Evolutionary conservation across 306 rosid genomes (phyloP).

Genomic region (Acacia melanoxylon): DNA sequence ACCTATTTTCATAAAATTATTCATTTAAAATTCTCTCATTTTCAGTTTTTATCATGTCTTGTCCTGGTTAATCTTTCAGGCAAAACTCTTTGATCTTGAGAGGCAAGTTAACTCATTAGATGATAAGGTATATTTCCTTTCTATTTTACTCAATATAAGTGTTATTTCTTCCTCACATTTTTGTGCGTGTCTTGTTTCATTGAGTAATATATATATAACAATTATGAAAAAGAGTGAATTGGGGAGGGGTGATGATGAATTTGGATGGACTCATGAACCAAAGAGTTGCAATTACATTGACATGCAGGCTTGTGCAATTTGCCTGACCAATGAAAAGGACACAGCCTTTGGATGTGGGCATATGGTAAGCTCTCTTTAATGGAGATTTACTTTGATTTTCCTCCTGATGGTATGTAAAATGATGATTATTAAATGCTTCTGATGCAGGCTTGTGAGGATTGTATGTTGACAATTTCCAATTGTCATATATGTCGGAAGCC

Average conservation of each 20-base stretch:
- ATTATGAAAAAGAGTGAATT: too few species aligned
- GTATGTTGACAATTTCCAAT: background rate
- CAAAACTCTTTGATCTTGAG: background rate
- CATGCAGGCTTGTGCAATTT: background rate
- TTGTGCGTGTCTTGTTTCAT: background rate
- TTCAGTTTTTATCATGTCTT: background rate
- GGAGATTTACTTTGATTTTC: background rate
- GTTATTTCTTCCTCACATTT: background rate
- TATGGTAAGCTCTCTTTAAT: background rate
- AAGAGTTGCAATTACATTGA: background rate
- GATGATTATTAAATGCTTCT: background rate
- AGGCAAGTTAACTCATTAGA: background rate
- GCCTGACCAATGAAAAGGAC: background rate
- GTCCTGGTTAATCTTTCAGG: background rate
- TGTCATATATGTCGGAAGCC: background rate
- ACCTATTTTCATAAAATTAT: background rate
- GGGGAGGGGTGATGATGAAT: too few species aligned
- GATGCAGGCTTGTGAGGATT: slow-evolving; percentile 13
- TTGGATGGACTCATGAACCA: background rate
- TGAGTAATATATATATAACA: too few species aligned
- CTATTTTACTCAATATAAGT: background rate
- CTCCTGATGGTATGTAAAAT: background rate
- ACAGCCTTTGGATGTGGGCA: background rate
- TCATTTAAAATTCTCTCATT: background rate
- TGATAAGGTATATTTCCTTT: background rate